Conservation (phyloP, 2,329 filamentous ascomycete genomes). For the Pyrenophora tritici-repentis region DNA sequence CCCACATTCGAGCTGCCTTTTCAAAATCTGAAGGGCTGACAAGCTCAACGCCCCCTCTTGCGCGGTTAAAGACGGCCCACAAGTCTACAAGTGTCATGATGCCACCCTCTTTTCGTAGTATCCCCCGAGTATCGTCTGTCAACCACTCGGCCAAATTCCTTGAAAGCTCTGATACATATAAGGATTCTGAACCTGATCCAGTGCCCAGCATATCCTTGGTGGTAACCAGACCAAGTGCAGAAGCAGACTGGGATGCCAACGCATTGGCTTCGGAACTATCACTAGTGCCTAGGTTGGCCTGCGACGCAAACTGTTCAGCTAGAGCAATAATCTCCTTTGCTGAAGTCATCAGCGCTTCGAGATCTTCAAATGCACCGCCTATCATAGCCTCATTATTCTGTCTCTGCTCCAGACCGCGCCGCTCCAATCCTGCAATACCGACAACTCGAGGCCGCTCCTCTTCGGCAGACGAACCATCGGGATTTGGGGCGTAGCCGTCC, state of each 20-base stretch:
- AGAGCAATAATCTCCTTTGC: conserved; percentile 95
- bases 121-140: conserved; percentile 45
- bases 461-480: conserved; percentile 24
- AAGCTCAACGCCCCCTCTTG: conserved; percentile 89
- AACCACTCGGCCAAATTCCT: conserved; percentile 48
- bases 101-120: conserved; percentile 45
- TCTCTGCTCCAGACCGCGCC: conserved; percentile 78
- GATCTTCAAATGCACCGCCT: conserved; percentile 90
- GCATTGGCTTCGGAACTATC: conserved; percentile 70
- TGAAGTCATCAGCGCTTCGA: conserved; percentile 95
- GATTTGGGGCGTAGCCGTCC: conserved; percentile 31
- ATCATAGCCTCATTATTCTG: conserved; percentile 95
- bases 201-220: conserved; percentile 91
- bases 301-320: conserved; percentile 81
- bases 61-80: conserved; percentile 79
- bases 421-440: conserved; percentile 90
- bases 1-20: conserved; percentile 87
- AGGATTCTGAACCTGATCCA: conserved; percentile 73
- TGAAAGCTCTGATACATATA: conserved; percentile 74
- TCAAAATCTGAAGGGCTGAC: conserved; percentile 91
- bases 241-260: conserved; percentile 79
- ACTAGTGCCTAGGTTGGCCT: conserved; percentile 62
- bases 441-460: conserved; percentile 63
- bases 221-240: conserved; percentile 84
- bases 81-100: conserved; percentile 49